phyloP scores from a whole-genome alignment of 2,329 filamentous ascomycete genomes.

The Pestalotiopsis sp. region DNA sequence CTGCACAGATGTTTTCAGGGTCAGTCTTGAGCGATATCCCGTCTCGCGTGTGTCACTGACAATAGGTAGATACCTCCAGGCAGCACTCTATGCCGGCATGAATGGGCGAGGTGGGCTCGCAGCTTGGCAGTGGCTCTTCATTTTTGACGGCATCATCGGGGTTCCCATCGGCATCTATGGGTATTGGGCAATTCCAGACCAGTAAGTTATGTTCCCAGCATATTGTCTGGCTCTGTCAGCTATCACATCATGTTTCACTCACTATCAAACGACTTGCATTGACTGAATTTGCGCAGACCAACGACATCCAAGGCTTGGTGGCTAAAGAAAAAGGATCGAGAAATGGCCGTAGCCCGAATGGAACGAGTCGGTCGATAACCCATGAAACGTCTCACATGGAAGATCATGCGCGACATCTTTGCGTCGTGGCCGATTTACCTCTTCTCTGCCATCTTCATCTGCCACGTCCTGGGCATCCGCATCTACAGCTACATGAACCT shows the following conservation, averaged over 20 bases:
- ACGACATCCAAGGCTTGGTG: slow-evolving; percentile 28
- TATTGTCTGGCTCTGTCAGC: not conserved
- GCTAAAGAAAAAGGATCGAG: slow-evolving; percentile 19
- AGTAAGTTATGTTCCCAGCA: slow-evolving; percentile 1
- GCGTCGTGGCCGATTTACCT: slow-evolving; percentile 32
- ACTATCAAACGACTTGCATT: not conserved
- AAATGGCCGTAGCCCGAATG: slow-evolving; percentile 27
- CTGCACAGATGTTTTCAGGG: slow-evolving; percentile 42
- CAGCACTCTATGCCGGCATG: slow-evolving; percentile 40
- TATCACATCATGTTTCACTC: too few relatives aligned
- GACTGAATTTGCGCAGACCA: slow-evolving; percentile 17
- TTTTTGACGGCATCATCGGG: slow-evolving; percentile 38
- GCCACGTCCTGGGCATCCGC: slow-evolving; percentile 36
- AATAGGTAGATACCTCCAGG: slow-evolving; percentile 41
- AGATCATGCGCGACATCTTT: slow-evolving; percentile 28
- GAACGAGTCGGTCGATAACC: slow-evolving; percentile 27
- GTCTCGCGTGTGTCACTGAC: slow-evolving; percentile 21
- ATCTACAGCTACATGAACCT: slow-evolving; percentile 37
- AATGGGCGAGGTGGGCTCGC: slow-evolving; percentile 36
- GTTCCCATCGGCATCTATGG: slow-evolving; percentile 18
- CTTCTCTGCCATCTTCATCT: slow-evolving; percentile 33
- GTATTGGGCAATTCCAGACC: slow-evolving; percentile 35
- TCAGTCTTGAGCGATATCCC: not conserved
- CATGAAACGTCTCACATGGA: slow-evolving; percentile 31
- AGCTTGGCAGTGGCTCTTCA: slow-evolving; percentile 49